Evolutionary conservation across 805 yeast species (phyloP).

Genomic region (Clavispora carvajalis): DNA sequence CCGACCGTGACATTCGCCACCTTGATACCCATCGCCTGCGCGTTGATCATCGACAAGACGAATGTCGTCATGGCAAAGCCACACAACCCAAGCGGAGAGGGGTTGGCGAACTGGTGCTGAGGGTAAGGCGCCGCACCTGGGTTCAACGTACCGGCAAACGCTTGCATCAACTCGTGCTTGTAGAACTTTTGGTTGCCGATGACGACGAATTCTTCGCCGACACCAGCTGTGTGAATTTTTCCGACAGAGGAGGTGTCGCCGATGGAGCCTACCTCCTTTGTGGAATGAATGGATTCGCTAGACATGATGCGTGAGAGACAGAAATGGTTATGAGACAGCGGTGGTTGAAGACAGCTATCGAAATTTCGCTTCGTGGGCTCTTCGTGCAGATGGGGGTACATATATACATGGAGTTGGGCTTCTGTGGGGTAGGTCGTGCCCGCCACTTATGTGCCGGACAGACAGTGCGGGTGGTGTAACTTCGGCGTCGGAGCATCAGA

Average conservation of each 20-base stretch:
- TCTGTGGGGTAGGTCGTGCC: background rate
- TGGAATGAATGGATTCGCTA: slow-evolving; percentile 1
- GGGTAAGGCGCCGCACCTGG: slow-evolving; percentile 37
- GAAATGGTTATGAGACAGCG: no score
- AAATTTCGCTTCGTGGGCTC: no score
- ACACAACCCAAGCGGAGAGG: slow-evolving; percentile 18
- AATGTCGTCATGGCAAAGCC: slow-evolving; percentile 18
- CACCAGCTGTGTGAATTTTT: slow-evolving; percentile 29
- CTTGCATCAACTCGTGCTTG: slow-evolving; percentile 31
- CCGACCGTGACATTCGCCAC: slow-evolving; percentile 13
- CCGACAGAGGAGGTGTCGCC: slow-evolving; percentile 3
- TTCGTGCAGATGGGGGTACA: background rate
- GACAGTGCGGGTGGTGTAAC: background rate
- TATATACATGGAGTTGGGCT: background rate
- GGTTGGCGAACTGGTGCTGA: slow-evolving; percentile 44
- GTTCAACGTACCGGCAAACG: slow-evolving; percentile 33
- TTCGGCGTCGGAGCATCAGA: background rate
- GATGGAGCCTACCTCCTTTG: background rate
- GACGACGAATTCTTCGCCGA: slow-evolving; percentile 26
- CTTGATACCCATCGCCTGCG: slow-evolving; percentile 16
- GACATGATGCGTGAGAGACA: no score
- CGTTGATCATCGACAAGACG: slow-evolving; percentile 16
- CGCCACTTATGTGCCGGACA: background rate
- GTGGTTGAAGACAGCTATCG: no score
- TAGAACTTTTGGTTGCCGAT: slow-evolving; percentile 27